These are phyloP conservation scores for Yamagishiella unicocca DNA, from an alignment of 139 green algal genomes.

Conservation along the genomic window DNA sequence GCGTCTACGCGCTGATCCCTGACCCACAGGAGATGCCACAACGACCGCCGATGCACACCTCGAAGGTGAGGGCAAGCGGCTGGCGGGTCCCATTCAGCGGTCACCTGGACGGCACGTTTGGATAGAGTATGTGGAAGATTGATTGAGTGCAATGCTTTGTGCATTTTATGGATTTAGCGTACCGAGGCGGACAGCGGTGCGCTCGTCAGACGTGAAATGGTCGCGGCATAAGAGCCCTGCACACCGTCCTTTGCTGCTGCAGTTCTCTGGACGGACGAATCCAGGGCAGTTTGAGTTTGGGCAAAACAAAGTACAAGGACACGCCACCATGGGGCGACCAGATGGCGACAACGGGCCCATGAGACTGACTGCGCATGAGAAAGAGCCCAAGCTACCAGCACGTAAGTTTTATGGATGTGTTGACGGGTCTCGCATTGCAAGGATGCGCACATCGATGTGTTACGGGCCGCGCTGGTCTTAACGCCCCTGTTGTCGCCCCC, in stretches of 20 bases:
- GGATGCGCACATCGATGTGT: no score
- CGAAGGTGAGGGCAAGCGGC: slow-evolving; percentile 53
- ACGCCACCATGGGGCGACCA: slow-evolving; percentile 71
- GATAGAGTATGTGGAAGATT: no score
- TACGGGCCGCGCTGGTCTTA: neutral
- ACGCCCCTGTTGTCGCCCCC: neutral
- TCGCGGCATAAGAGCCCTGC: no score
- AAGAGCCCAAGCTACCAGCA: slow-evolving; percentile 76
- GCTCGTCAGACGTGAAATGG: no score
- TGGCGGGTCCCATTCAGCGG: neutral
- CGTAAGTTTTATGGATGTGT: slow-evolving; percentile 67
- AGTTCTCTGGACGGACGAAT: slow-evolving; percentile 51
- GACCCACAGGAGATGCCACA: slow-evolving; percentile 56
- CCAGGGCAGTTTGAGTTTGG: slow-evolving; percentile 54
- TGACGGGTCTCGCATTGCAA: no score
- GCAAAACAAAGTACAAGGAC: slow-evolving; percentile 49
- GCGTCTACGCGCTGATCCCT: slow-evolving; percentile 79
- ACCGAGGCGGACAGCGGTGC: no score
- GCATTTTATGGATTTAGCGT: no score
- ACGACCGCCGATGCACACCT: slow-evolving; percentile 64
- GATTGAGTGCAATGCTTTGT: no score
- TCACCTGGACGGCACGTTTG: no score
- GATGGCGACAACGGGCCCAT: slow-evolving; percentile 59
- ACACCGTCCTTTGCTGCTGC: no score
- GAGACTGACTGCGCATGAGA: slow-evolving; percentile 71